A percentile compares a stretch with the other conserved stretches of the same genome.
These are phyloP conservation scores for Alternaria postmessia DNA, from an alignment of 2,329 filamentous ascomycete species.

Conservation along the genomic window DNA sequence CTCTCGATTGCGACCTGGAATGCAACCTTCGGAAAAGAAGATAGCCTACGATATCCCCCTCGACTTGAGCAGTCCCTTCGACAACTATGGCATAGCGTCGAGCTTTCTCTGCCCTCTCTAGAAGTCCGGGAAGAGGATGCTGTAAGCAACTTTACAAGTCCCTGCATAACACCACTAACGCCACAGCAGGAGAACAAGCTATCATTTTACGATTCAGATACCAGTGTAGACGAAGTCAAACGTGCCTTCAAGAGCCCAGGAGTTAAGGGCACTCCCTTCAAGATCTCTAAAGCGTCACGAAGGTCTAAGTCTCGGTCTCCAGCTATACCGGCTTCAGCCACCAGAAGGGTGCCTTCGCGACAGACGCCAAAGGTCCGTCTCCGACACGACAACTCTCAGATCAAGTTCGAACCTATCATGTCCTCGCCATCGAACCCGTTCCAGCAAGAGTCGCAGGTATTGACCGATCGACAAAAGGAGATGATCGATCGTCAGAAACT, in stretches of 20 bases:
- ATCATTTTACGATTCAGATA: constrained; percentile 53
- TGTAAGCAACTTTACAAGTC: constrained; percentile 51
- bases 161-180: constrained; percentile 51
- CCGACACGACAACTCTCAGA: constrained; percentile 82
- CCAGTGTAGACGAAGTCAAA: constrained; percentile 25
- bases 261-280: constrained; percentile 40
- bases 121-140: constrained; percentile 47
- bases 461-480: constrained; percentile 83
- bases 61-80: constrained; percentile 69
- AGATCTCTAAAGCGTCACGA: constrained; percentile 31
- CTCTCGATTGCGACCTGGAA: constrained; percentile 73
- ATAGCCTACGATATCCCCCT: constrained; percentile 69
- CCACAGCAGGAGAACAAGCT: constrained; percentile 23
- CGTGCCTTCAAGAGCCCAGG: constrained; percentile 30
- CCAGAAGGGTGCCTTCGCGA: constrained; percentile 33
- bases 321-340: constrained; percentile 28
- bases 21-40: constrained; percentile 67
- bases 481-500: constrained; percentile 74
- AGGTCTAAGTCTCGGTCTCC: constrained; percentile 39
- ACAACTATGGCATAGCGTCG: constrained; percentile 64
- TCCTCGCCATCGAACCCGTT: constrained; percentile 61
- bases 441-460: constrained; percentile 70
- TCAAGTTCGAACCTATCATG: constrained; percentile 76
- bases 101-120: constrained; percentile 61
- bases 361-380: constrained; percentile 61